phyloP scores from a whole-genome alignment of 345 rosid genomes.

The Cardamine occulta region DNA sequence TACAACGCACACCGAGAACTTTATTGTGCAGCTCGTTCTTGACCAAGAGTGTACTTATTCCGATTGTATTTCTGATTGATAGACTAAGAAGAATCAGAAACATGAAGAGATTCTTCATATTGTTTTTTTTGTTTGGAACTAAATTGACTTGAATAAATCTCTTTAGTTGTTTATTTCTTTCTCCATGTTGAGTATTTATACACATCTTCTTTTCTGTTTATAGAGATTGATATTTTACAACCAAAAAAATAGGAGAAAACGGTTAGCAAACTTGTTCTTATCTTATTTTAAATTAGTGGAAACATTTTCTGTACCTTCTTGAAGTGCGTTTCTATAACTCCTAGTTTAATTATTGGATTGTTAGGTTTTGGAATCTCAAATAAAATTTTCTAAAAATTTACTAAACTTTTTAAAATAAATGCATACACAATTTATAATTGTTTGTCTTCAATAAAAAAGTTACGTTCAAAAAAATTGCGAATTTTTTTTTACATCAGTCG shows the following conservation, averaged over 20 bases:
- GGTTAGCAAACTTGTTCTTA: neutral
- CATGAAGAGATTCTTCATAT: constrained; percentile 17
- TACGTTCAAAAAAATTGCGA: no score
- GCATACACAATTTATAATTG: no score
- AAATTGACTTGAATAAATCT: neutral
- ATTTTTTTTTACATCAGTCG: no score
- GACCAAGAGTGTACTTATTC: neutral
- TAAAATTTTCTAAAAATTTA: no score
- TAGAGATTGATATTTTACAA: neutral
- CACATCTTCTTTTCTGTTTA: neutral
- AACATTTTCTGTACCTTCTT: no score
- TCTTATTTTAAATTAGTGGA: no score
- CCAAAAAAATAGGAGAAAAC: neutral
- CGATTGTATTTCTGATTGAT: constrained; percentile 8
- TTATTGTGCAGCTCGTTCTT: constrained; percentile 12
- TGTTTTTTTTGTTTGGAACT: neutral
- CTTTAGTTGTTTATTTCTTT: neutral
- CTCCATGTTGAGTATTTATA: neutral
- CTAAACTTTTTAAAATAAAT: no score
- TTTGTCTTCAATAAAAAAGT: no score
- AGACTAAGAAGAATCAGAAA: constrained; percentile 3
- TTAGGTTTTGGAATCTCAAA: no score
- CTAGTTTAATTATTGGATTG: no score
- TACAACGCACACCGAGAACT: constrained; percentile 21
- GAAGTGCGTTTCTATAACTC: no score